Conservation (phyloP, 2,329 filamentous ascomycete genomes). For the Uncinocarpus reesii region DNA sequence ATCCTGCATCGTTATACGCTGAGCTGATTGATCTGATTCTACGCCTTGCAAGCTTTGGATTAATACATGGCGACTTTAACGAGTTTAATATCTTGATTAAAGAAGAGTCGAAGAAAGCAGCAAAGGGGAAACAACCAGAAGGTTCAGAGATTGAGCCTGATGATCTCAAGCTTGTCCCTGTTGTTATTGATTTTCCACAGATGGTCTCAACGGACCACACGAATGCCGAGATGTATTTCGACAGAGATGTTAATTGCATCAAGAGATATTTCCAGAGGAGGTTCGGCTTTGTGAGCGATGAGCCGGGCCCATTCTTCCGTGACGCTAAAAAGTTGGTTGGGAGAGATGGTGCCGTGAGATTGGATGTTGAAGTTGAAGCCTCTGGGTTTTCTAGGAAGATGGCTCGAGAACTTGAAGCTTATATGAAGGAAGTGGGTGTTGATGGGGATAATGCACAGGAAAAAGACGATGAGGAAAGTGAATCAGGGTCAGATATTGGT, state of each 20-base stretch:
- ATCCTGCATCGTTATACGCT: slow-evolving; percentile 79
- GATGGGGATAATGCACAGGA: slow-evolving; percentile 42
- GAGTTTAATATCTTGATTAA: slow-evolving; percentile 97
- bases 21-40: slow-evolving; percentile 82
- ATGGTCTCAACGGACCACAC: slow-evolving; percentile 92
- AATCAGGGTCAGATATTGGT: slow-evolving; percentile 1
- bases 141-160: slow-evolving; percentile 21
- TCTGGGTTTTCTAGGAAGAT: slow-evolving; percentile 96
- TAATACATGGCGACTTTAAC: slow-evolving; percentile 98
- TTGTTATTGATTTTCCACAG: slow-evolving; percentile 95
- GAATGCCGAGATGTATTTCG: slow-evolving; percentile 96
- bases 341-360: slow-evolving; percentile 50
- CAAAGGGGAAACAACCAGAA: slow-evolving; percentile 30
- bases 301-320: slow-evolving; percentile 73
- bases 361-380: slow-evolving; percentile 83
- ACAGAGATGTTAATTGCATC: slow-evolving; percentile 88
- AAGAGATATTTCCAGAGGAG: slow-evolving; percentile 86
- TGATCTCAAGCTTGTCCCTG: slow-evolving; percentile 54
- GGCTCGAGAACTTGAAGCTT: slow-evolving; percentile 83
- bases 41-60: slow-evolving; percentile 67
- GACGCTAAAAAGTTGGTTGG: slow-evolving; percentile 68
- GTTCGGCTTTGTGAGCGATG: slow-evolving; percentile 76
- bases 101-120: slow-evolving; percentile 44
- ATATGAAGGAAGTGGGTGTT: slow-evolving; percentile 64
- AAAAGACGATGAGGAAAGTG: slow-evolving; percentile 20